Conservation (phyloP, 257 asterid species). For the Jacaranda copaia region DNA sequence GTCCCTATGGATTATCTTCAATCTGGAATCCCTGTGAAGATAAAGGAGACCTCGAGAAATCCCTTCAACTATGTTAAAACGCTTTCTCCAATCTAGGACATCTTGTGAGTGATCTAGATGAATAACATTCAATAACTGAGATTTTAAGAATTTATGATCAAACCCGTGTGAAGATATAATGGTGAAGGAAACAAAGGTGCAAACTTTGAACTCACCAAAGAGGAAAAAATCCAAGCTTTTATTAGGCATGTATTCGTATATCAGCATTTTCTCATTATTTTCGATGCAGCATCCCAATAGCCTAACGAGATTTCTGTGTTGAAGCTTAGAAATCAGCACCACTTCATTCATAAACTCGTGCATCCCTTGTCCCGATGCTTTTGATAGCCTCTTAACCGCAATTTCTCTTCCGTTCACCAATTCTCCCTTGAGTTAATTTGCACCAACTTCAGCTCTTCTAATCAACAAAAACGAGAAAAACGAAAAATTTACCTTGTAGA, state of each 20-base stretch:
- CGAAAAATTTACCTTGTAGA: slow-evolving; percentile 44
- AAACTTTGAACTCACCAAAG: slow-evolving; percentile 36
- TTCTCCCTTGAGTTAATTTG: slow-evolving; percentile 34
- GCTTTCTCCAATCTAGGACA: slow-evolving; percentile 28
- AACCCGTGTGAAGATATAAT: not conserved
- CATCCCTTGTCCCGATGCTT: slow-evolving; percentile 49
- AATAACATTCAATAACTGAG: not conserved
- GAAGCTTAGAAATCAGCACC: slow-evolving; percentile 11
- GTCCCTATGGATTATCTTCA: not conserved
- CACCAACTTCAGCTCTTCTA: not conserved
- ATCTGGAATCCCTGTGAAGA: slow-evolving; percentile 25
- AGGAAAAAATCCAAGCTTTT: slow-evolving; percentile 32
- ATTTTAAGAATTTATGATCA: not conserved
- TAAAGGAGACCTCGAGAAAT: slow-evolving; percentile 27
- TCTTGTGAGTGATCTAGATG: slow-evolving; percentile 28
- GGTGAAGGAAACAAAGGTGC: not conserved
- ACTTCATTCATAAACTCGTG: slow-evolving; percentile 61
- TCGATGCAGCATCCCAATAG: slow-evolving; percentile 53
- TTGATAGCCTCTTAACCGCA: slow-evolving; percentile 51
- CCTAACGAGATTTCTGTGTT: slow-evolving; percentile 50
- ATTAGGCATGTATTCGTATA: slow-evolving; percentile 12
- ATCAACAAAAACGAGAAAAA: no score
- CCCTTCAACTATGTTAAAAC: slow-evolving; percentile 9
- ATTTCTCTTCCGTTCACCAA: slow-evolving; percentile 45
- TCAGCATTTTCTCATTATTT: slow-evolving; percentile 45